Percentiles rank a stretch among this genome's conserved stretches.
These are phyloP conservation scores for Punica granatum DNA, from an alignment of 345 rosid species.

Conservation along the genomic window DNA sequence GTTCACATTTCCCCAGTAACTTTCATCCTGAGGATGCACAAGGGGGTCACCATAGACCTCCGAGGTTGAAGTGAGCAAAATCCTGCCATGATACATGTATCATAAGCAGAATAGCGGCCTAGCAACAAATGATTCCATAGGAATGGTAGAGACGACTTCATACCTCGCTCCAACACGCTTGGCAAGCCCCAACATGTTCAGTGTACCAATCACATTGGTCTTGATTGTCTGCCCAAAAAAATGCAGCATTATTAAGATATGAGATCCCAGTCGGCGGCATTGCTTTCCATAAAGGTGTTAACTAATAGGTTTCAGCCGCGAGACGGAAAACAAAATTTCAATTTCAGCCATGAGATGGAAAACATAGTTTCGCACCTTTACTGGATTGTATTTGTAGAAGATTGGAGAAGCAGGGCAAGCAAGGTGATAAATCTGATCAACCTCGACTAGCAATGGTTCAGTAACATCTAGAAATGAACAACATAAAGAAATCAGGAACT, in stretches of 20 bases:
- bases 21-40: constrained; percentile 80
- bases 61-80: constrained; percentile 90
- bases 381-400: constrained; percentile 95
- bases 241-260: not conserved
- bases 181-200: constrained; percentile 97
- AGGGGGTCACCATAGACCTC: constrained; percentile 96
- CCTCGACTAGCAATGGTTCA: constrained; percentile 79
- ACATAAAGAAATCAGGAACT: not conserved
- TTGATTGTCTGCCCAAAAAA: constrained; percentile 62
- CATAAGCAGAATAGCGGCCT: not conserved
- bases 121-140: not conserved
- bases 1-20: constrained; percentile 96
- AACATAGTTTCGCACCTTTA: constrained; percentile 43
- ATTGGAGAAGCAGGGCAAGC: constrained; percentile 98
- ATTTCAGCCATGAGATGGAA: not conserved
- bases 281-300: not conserved
- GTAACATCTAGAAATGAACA: constrained; percentile 59
- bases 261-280: not conserved
- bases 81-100: constrained; percentile 30
- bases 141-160: not conserved
- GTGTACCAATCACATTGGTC: constrained; percentile 91
- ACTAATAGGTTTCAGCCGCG: not conserved
- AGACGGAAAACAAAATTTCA: not conserved
- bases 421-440: constrained; percentile 87
- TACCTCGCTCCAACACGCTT: constrained; percentile 98